These are phyloP conservation scores for Amanita exitialis DNA, from an alignment of 768 basidiomycete species.

Conservation along the genomic window DNA sequence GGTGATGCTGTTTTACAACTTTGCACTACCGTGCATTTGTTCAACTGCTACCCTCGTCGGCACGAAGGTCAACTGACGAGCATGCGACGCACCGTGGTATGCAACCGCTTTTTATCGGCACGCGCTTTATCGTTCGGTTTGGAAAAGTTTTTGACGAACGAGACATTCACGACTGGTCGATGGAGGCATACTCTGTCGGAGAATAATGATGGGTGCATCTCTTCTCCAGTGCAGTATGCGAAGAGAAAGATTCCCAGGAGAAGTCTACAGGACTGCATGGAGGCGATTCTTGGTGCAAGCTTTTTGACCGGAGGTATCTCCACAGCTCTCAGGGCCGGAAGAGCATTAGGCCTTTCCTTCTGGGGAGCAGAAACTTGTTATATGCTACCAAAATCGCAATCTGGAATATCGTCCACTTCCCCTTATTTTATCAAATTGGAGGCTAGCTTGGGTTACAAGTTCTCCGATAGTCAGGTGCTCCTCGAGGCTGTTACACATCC, in stretches of 20 bases:
- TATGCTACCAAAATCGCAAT: slow-evolving; percentile 33
- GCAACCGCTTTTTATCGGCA: slow-evolving; percentile 59
- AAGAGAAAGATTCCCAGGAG: slow-evolving; percentile 48
- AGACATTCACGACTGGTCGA: slow-evolving; percentile 35
- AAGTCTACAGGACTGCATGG: slow-evolving; percentile 83
- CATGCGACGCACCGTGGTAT: slow-evolving; percentile 55
- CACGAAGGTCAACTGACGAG: slow-evolving; percentile 78
- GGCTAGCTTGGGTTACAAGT: slow-evolving; percentile 58
- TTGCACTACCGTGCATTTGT: slow-evolving; percentile 64
- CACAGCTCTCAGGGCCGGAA: slow-evolving; percentile 57
- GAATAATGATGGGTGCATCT: slow-evolving; percentile 12
- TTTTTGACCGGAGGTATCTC: slow-evolving; percentile 65
- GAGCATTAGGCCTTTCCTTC: slow-evolving; percentile 56
- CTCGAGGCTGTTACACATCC: slow-evolving; percentile 83
- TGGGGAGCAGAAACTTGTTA: slow-evolving; percentile 67
- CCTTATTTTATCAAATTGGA: slow-evolving; percentile 47
- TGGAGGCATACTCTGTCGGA: slow-evolving; percentile 49
- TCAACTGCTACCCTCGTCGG: slow-evolving; percentile 63
- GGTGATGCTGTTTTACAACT: slow-evolving; percentile 81
- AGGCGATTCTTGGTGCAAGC: slow-evolving; percentile 72
- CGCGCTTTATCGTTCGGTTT: slow-evolving; percentile 58
- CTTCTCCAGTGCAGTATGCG: slow-evolving; percentile 20
- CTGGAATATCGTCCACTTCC: slow-evolving; percentile 20
- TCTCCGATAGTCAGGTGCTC: slow-evolving; percentile 51
- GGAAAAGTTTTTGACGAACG: slow-evolving; percentile 53